Percentiles rank a stretch among this genome's conserved stretches.
Evolutionary conservation across 2,329 filamentous ascomycete species (phyloP).

Genomic region (Colletotrichum limetticola): DNA sequence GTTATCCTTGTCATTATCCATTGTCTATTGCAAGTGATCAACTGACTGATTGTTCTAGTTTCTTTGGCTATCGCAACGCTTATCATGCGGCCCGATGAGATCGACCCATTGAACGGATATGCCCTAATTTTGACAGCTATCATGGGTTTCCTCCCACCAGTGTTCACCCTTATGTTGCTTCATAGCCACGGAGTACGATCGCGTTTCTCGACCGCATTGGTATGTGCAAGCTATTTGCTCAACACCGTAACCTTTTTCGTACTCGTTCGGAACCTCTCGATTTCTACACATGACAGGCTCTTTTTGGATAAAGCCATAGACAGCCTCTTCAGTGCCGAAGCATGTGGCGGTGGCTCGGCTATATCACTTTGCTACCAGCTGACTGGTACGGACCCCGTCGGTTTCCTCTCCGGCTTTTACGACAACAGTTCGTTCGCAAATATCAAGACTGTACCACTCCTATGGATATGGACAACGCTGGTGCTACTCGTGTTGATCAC

Average conservation of each 20-base stretch:
- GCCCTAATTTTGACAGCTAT: neutral
- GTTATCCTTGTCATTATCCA: too few species aligned
- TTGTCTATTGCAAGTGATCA: too few species aligned
- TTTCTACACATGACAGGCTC: neutral
- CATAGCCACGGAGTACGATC: conserved; percentile 1
- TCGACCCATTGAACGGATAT: conserved; percentile 1
- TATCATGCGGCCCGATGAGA: neutral
- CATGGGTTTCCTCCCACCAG: neutral
- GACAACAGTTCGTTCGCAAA: neutral
- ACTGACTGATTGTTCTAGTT: neutral
- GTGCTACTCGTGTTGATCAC: neutral
- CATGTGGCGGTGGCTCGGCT: neutral
- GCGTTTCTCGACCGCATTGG: neutral
- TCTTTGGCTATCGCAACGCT: neutral
- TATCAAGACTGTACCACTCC: neutral
- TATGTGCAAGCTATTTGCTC: neutral
- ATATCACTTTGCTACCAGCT: neutral
- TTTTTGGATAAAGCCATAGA: neutral
- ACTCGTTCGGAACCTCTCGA: neutral
- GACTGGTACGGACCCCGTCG: neutral
- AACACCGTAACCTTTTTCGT: neutral
- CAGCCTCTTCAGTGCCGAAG: neutral
- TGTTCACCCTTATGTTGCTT: neutral
- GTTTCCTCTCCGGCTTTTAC: neutral
- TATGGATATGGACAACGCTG: neutral